These are phyloP conservation scores for Hanseniaspora pseudoguilliermondii DNA, from an alignment of 805 yeast genomes.

Conservation along the genomic window DNA sequence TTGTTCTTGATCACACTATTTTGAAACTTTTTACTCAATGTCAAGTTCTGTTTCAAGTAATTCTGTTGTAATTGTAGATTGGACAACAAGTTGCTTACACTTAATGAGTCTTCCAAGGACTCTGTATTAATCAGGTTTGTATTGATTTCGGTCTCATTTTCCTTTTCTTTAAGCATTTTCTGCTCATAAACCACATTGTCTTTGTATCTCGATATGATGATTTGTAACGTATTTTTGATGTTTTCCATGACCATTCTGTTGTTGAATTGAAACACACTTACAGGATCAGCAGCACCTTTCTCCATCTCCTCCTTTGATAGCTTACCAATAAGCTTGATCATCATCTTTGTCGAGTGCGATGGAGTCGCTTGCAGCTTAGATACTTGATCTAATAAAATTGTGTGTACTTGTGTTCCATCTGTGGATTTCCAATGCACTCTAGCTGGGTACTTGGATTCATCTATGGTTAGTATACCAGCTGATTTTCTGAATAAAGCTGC, in stretches of 20 bases:
- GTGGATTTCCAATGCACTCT: slow-evolving; percentile 40
- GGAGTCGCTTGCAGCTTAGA: slow-evolving; percentile 56
- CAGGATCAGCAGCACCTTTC: slow-evolving; percentile 18
- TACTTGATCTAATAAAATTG: slow-evolving; percentile 33
- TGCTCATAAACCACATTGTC: slow-evolving; percentile 36
- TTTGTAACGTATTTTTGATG: slow-evolving; percentile 54
- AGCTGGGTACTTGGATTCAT: slow-evolving; percentile 47
- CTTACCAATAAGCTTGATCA: slow-evolving; percentile 43
- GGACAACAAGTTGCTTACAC: slow-evolving; percentile 45
- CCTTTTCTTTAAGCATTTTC: slow-evolving; percentile 21
- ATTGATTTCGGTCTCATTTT: slow-evolving; percentile 20
- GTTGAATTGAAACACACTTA: slow-evolving; percentile 47
- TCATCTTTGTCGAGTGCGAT: slow-evolving; percentile 52
- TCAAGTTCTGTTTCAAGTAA: slow-evolving; percentile 54
- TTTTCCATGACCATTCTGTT: slow-evolving; percentile 65
- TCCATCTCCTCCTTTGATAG: slow-evolving; percentile 24
- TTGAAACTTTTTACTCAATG: slow-evolving; percentile 61
- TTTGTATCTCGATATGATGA: slow-evolving; percentile 53
- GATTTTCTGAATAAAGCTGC: slow-evolving; percentile 44
- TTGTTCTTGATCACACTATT: slow-evolving; percentile 75
- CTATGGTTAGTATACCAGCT: slow-evolving; percentile 43
- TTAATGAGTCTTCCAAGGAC: slow-evolving; percentile 36
- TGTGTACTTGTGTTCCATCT: slow-evolving; percentile 39
- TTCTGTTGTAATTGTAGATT: slow-evolving; percentile 71
- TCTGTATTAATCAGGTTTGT: slow-evolving; percentile 26